Evolutionary conservation across 495 filamentous ascomycete genomes (phyloP), one percentile per base, ranked within the genome.

Genomic region (Hamigera avellanea): DNA sequence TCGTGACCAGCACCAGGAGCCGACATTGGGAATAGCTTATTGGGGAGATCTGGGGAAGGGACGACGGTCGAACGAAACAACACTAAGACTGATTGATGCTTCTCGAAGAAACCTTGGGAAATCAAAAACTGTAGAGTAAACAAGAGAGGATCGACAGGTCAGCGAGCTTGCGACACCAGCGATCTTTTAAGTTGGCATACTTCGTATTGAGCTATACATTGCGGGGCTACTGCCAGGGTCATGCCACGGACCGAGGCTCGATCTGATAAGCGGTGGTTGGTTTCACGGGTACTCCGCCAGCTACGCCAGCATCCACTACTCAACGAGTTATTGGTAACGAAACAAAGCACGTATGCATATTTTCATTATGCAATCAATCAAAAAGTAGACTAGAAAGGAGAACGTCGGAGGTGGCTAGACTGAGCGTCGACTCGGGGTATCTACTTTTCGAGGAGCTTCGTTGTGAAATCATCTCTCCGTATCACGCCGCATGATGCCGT

Each of bases 1-100:
- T 88, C 77, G 60, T 83, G 82, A 43, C 85, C 83, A 49, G 69
- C 81, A 48, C 83, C 84, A 44, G 81, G 81, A 32, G 66, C 64
- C 27, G 61, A 62, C 67, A 68, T 71, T 12, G 30, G 18, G 28
- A 35, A 19, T 10, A n/a, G 28, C 28, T 30, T 6, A n/a, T 30
- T 30, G 14, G n/a, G 12, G 25, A 12, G 25, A 12, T 26, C 25
- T 12, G 7, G 25, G 7, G 7, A 33, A 6, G 31, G 14, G 31
- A 6, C n/a, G 31, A 33, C 6, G 16, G 6, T n/a, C n/a, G n/a
- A n/a, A n/a, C n/a, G n/a, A n/a, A n/a, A n/a, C n/a, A n/a, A n/a
- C n/a, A 23, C 21, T 23, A 23, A 23, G 9, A 23, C 4, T 23
- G 21, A 23, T 23, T 23, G 21, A 23, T 23, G 21, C 21, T 23